phyloP scores from a whole-genome alignment of 768 basidiomycete species.

The Mrakia frigida region DNA sequence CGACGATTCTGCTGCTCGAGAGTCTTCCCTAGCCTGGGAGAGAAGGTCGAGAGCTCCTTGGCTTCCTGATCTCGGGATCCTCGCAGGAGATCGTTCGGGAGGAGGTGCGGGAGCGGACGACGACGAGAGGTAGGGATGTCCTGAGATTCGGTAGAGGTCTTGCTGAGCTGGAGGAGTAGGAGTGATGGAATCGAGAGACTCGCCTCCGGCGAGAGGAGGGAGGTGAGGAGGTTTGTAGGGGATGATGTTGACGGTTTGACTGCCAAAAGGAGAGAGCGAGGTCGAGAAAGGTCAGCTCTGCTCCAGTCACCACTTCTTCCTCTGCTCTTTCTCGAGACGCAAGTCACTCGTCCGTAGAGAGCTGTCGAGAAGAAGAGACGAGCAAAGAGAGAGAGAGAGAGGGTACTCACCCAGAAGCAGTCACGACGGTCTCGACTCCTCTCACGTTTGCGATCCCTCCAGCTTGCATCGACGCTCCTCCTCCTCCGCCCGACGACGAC shows the following conservation, averaged over 20 bases:
- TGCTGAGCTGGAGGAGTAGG: neutral
- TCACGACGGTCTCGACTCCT: slow-evolving; percentile 7
- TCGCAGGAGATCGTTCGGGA: neutral
- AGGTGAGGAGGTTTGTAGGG: slow-evolving; percentile 11
- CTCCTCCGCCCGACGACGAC: neutral
- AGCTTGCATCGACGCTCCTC: slow-evolving; percentile 2
- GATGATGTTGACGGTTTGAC: slow-evolving; percentile 11
- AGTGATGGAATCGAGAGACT: neutral
- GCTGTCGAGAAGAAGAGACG: no score
- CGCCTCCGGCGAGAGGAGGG: neutral
- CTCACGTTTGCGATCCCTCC: neutral
- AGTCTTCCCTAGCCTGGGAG: neutral
- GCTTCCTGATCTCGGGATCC: neutral
- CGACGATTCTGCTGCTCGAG: neutral
- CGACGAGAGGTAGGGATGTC: neutral
- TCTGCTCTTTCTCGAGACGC: neutral
- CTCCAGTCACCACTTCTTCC: neutral
- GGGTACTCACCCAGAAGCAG: neutral
- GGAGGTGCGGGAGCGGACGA: neutral
- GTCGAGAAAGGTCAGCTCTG: neutral
- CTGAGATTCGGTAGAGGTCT: neutral
- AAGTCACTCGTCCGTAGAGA: no score
- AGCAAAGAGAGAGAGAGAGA: neutral
- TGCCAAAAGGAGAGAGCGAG: neutral
- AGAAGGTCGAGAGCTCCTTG: neutral